Percentiles rank a stretch among this genome's conserved stretches.
Evolutionary conservation across 2,329 filamentous ascomycete species (phyloP).

Genomic region (Ambrosiella xylebori): DNA sequence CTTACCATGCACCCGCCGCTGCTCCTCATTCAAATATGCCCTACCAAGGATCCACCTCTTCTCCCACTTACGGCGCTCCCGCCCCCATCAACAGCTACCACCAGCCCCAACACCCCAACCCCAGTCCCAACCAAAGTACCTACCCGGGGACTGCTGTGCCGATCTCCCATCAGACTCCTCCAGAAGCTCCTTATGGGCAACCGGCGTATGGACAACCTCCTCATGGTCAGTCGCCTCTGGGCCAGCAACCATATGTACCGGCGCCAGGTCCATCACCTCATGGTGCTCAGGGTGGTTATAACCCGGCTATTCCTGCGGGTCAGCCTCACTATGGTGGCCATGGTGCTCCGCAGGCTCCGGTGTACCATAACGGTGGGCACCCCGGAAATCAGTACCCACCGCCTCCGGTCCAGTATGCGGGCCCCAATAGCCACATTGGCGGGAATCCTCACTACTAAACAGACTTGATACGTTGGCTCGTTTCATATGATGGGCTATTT

Average conservation of each 20-base stretch:
- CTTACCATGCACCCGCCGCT: slow-evolving; percentile 7
- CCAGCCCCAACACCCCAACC: slow-evolving; percentile 14
- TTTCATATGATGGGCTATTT: background rate
- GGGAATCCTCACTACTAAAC: slow-evolving; percentile 8
- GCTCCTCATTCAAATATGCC: slow-evolving; percentile 3
- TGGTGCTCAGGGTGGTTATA: slow-evolving; percentile 4
- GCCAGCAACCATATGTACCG: slow-evolving; percentile 1
- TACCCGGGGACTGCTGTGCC: slow-evolving; percentile 4
- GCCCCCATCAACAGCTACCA: slow-evolving; percentile 13
- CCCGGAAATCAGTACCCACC: slow-evolving; percentile 15
- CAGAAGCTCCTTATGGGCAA: slow-evolving; percentile 18
- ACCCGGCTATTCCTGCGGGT: slow-evolving; percentile 9
- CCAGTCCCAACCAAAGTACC: slow-evolving; percentile 12
- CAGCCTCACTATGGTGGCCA: slow-evolving; percentile 13
- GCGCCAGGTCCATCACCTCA: slow-evolving; percentile 12
- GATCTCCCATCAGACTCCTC: slow-evolving; percentile 14
- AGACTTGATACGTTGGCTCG: background rate
- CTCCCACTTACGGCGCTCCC: slow-evolving; percentile 16
- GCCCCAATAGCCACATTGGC: slow-evolving; percentile 4
- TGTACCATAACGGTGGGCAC: slow-evolving; percentile 4
- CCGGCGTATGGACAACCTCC: slow-evolving; percentile 16
- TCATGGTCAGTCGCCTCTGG: slow-evolving; percentile 14
- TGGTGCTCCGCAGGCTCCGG: slow-evolving; percentile 14
- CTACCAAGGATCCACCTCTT: slow-evolving; percentile 16
- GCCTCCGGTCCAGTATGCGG: slow-evolving; percentile 11